Conservation (phyloP, 73 alveolate species). For the Blepharisma japonicum region DNA sequence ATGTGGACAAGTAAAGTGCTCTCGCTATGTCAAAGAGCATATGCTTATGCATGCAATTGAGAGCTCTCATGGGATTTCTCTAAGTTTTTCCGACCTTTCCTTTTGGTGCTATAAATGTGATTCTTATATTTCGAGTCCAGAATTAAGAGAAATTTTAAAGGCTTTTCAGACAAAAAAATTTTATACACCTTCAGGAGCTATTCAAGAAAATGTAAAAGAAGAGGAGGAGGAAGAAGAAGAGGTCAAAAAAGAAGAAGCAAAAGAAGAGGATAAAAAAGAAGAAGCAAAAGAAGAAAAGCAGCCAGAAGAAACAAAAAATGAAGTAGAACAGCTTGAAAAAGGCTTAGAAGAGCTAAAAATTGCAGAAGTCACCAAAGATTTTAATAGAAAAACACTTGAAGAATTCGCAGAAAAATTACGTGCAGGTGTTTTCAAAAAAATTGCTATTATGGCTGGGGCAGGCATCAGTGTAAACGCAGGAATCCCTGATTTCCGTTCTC, state of each 20-base stretch:
- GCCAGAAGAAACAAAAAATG: background rate
- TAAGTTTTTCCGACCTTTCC: conserved; percentile 71
- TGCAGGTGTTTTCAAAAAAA: conserved; percentile 44
- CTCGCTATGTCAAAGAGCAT: conserved; percentile 68
- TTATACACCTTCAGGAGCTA: background rate
- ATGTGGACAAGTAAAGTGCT: conserved; percentile 62
- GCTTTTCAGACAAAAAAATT: background rate
- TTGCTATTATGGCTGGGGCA: conserved; percentile 87
- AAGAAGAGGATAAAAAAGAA: too few relatives aligned
- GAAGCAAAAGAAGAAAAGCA: too few relatives aligned
- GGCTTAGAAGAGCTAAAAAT: conserved; percentile 42
- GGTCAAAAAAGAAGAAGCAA: background rate
- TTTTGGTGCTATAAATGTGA: conserved; percentile 76
- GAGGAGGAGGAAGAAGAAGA: background rate
- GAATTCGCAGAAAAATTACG: conserved; percentile 19
- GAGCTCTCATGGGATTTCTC: conserved; percentile 51
- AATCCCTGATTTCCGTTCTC: conserved; percentile 93
- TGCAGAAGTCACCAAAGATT: background rate
- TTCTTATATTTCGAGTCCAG: conserved; percentile 25
- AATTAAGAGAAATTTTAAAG: background rate
- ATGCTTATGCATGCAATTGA: conserved; percentile 60
- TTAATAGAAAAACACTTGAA: conserved; percentile 5
- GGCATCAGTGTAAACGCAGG: conserved; percentile 94
- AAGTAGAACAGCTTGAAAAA: conserved; percentile 31
- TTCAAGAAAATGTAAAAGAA: background rate